Evolutionary conservation across 768 basidiomycete species (phyloP), one percentile per base, ranked within the genome.

Genomic region (Leccinum olivaceopallidum): DNA sequence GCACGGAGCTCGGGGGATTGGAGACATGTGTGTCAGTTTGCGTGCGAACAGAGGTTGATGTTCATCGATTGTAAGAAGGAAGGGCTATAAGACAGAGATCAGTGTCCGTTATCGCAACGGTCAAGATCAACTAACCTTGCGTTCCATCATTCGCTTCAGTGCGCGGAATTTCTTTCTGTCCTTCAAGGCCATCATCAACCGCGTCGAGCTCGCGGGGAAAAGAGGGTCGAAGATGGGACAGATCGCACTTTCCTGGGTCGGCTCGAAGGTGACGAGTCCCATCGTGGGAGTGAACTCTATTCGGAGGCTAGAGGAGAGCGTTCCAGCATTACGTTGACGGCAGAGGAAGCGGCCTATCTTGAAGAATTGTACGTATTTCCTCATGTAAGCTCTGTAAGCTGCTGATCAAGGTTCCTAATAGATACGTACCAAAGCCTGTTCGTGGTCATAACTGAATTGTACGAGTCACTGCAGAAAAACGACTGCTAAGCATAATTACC

Each of bases 161-260:
- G 28, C 28, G 28, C 28, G 28, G 28, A 28, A 28, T 28, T 28
- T 28, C 28, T 28, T 28, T 28, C 28, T 28, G 28, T 28, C 28
- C 28, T 28, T 28, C 28, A 28, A 70, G 57, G 62, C 63, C 37
- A 79, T 80, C 65, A 73, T 79, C 65, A 65, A 61, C 26, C 74
- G 77, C n/a, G 76, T 82, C 8, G 75, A 80, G 58, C 60, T 83
- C 13, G 75, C 82, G 4, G 71, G 74, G 51, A 77, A 77, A 67
- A 73, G 73, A 34, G 72, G 69, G 1, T 67, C 75, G 59, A 71
- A 71, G 54, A 83, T 81, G 83, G 72, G 75, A 24, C 79, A 82
- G 59, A 72, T 83, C 36, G 80, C 81, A 7, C 56, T 82, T 1
- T 76, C 79, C 0, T 83, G 83, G 82, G 60, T 71, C 2, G 47